Evolutionary conservation across 768 basidiomycete genomes (phyloP).

Genomic region (Sporobolomyces pararoseus): DNA sequence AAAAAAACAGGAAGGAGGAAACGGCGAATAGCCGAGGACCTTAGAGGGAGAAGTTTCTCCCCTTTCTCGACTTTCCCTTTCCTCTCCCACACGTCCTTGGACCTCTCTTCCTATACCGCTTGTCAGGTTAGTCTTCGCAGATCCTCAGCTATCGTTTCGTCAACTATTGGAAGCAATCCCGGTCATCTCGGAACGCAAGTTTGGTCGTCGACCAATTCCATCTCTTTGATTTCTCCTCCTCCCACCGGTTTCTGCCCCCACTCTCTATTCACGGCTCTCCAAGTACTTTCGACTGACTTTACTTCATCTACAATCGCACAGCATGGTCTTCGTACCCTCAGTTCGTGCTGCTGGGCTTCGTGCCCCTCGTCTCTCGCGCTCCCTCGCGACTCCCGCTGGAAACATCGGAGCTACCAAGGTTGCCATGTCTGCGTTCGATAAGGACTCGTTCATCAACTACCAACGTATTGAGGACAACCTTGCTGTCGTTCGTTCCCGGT

Average conservation of each 20-base stretch:
- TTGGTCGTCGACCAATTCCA: too few species aligned
- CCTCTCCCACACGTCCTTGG: not conserved
- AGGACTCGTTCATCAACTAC: conserved; percentile 53
- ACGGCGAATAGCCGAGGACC: not conserved
- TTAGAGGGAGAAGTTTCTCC: not conserved
- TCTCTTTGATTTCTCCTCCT: not conserved
- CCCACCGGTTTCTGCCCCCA: not conserved
- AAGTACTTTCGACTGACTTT: not conserved
- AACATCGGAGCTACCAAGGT: conserved; percentile 50
- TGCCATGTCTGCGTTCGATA: conserved; percentile 51
- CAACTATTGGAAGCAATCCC: too few species aligned
- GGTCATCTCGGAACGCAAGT: too few species aligned
- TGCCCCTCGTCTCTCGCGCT: conserved; percentile 27
- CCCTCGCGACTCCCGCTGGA: conserved; percentile 40
- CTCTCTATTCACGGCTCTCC: not conserved
- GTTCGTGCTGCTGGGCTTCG: conserved; percentile 21
- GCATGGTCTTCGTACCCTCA: conserved; percentile 65
- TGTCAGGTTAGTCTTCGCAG: not conserved
- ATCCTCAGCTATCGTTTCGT: too few species aligned
- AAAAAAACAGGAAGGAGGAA: too few species aligned
- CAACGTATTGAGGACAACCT: conserved; percentile 94
- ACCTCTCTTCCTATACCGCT: not conserved
- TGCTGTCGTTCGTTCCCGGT: conserved; percentile 63
- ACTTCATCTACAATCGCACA: conserved; percentile 49
- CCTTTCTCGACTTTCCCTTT: not conserved